Conservation (phyloP, 73 alveolate genomes). For the Tetrahymena malaccensis region DNA sequence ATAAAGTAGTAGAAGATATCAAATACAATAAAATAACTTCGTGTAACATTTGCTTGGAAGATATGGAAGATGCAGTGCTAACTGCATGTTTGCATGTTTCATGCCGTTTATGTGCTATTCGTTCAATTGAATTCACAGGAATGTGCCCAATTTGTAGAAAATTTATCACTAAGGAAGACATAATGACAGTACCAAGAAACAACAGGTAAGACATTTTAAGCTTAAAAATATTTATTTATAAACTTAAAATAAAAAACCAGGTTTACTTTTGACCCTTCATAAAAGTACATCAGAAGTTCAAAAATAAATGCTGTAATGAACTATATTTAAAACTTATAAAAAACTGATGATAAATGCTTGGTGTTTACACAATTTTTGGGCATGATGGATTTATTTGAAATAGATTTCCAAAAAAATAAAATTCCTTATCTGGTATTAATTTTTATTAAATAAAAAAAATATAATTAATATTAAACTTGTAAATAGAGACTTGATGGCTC, state of each 20-base stretch:
- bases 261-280: conserved; percentile 20
- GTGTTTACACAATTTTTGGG: conserved; percentile 54
- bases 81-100: conserved; percentile 44
- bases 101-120: conserved; percentile 31
- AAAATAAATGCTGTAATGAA: conserved; percentile 31
- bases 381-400: conserved; percentile 51
- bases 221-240: background rate
- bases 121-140: conserved; percentile 14
- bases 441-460: background rate
- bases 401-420: conserved; percentile 40
- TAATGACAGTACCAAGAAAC: conserved; percentile 40
- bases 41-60: conserved; percentile 47
- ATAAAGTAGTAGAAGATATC: conserved; percentile 27
- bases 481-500: conserved; percentile 46
- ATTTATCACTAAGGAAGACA: conserved; percentile 16
- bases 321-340: background rate
- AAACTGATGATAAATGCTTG: conserved; percentile 40
- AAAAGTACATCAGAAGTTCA: conserved; percentile 19
- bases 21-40: conserved; percentile 27
- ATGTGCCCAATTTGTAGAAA: conserved; percentile 50
- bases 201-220: background rate
- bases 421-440: conserved; percentile 42
- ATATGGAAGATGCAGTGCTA: conserved; percentile 38
- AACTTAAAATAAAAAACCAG: background rate
- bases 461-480: background rate